phyloP scores from a whole-genome alignment of 495 filamentous ascomycete species.

The Xylaria scruposa region DNA sequence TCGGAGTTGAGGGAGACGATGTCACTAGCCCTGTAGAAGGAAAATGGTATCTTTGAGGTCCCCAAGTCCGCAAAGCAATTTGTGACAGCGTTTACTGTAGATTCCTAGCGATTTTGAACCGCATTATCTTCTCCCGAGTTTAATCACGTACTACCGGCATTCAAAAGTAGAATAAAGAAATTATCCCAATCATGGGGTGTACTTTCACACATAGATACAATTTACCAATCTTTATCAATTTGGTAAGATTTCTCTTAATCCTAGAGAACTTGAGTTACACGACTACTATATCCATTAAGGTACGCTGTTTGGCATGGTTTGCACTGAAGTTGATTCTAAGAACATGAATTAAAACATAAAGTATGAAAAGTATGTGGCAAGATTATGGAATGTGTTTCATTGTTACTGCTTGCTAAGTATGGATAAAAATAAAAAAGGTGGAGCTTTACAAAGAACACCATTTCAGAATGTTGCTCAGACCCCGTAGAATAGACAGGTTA shows the following conservation, averaged over 20 bases:
- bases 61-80: too few species aligned
- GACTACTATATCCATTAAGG: neutral
- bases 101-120: too few species aligned
- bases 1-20: too few species aligned
- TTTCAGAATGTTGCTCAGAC: neutral
- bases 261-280: neutral
- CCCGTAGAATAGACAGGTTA: neutral
- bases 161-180: too few species aligned
- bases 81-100: too few species aligned
- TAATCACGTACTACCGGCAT: too few species aligned
- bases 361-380: neutral
- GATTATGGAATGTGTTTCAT: neutral
- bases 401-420: neutral
- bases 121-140: too few species aligned
- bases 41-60: too few species aligned
- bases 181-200: neutral
- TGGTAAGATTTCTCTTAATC: neutral
- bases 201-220: too few species aligned
- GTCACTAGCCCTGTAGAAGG: too few species aligned
- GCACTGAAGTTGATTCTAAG: neutral
- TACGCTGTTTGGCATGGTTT: neutral
- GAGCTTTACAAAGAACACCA: neutral
- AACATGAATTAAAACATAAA: neutral
- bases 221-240: too few species aligned
- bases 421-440: neutral